Evolutionary conservation across 2,329 filamentous ascomycete genomes (phyloP), one percentile per base, ranked within the genome.

Genomic region (Fusarium temperatum): DNA sequence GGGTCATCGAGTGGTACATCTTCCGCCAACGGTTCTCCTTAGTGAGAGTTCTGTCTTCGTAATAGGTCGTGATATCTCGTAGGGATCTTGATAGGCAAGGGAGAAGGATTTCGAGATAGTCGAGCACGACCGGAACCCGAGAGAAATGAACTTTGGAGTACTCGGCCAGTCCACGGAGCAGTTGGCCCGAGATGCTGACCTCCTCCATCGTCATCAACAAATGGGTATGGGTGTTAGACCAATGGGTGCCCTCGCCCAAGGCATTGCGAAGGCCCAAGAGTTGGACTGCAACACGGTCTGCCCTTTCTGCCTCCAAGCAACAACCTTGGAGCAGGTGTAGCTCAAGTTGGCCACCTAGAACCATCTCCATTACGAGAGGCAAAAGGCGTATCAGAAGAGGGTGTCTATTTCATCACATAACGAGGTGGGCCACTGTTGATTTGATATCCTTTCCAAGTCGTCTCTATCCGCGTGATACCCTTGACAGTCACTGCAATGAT

Each of bases 1-100:
- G 83, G 13, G 84, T 85, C 84, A 91, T 85, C 10, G 82, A 80
- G 78, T 90, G 84, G 76, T 87, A 89, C 88, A 91, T 90, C 73
- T 84, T 85, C 47, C 85, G 84, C 89, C 90, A 91, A 61, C 89
- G 85, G 41, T 84, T 81, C 68, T 87, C 84, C 61, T 84, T 85
- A 24, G 83, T 82, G 47, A 86, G 72, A 9, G 82, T 83, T 41
- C 82, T 85, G 75, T 90, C 86, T 39, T 89, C 85, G 74, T 89
- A 87, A 78, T 85, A 85, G 14, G 66, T 70, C 45, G 80, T 85
- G 72, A 91, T 90, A 68, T 90, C 88, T 47, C 83, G 79, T 22
- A 91, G 78, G 2, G 87, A 87, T 63, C 82, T 85, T 59, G 83
- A 84, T 24, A 91, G 81, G 63, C 88, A 89, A 1, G 89, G 89